Conservation (phyloP, 352 stramenopile genomes). For the Pythium scleroteichum region DNA sequence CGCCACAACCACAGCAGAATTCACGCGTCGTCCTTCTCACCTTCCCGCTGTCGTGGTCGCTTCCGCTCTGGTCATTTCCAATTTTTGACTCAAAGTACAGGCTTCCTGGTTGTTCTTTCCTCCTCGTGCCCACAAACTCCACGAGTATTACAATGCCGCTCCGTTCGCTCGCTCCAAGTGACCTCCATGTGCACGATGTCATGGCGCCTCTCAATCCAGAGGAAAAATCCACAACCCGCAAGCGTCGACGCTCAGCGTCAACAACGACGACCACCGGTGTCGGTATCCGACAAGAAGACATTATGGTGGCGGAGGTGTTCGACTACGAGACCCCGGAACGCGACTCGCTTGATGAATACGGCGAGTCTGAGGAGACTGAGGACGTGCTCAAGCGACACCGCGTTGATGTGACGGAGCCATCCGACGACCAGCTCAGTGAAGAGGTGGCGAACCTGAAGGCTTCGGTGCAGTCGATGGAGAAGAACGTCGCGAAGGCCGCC, state of each 20-base stretch:
- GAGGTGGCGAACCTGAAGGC: slow-evolving; percentile 44
- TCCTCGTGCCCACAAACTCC: neutral
- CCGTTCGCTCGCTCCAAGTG: neutral
- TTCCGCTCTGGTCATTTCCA: slow-evolving; percentile 28
- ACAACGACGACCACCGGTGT: slow-evolving; percentile 4
- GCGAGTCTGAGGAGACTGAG: neutral
- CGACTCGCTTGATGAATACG: slow-evolving; percentile 3
- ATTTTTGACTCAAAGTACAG: slow-evolving; percentile 20
- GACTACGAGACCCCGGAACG: neutral
- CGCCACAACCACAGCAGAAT: slow-evolving; percentile 18
- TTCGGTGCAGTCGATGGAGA: slow-evolving; percentile 25
- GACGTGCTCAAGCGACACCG: slow-evolving; percentile 36
- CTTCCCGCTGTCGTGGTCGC: slow-evolving; percentile 7
- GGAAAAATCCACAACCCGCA: slow-evolving; percentile 25
- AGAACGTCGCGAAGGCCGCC: slow-evolving; percentile 45
- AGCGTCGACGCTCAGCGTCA: slow-evolving; percentile 11
- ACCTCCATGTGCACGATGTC: neutral
- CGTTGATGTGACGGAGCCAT: slow-evolving; percentile 20
- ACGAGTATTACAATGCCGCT: neutral
- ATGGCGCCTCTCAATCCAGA: slow-evolving; percentile 21
- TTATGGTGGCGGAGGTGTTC: slow-evolving; percentile 2
- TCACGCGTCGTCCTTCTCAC: neutral
- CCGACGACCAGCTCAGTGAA: slow-evolving; percentile 26
- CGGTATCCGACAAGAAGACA: slow-evolving; percentile 1
- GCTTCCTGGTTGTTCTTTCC: neutral